These are phyloP conservation scores for Verticillium nonalfalfae DNA, from an alignment of 2,329 filamentous ascomycete species.

Conservation along the genomic window DNA sequence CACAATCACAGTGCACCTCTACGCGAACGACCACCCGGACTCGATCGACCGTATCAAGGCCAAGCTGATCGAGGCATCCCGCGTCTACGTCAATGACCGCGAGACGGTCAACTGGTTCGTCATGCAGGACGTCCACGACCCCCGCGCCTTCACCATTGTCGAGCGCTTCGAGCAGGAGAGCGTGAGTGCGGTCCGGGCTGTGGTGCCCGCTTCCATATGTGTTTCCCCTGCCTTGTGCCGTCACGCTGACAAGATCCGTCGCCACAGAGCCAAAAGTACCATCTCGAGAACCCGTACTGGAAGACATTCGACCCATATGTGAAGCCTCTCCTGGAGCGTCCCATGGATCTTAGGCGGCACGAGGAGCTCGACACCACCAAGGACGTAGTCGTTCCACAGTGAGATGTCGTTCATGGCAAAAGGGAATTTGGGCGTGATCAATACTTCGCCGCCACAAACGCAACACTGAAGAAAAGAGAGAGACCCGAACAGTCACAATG, in stretches of 20 bases:
- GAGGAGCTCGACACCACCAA: slow-evolving; percentile 59
- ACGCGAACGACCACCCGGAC: slow-evolving; percentile 60
- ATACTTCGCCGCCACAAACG: not conserved
- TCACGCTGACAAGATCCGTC: not conserved
- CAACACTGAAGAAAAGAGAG: not conserved
- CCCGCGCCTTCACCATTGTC: slow-evolving; percentile 67
- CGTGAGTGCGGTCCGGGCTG: slow-evolving; percentile 28
- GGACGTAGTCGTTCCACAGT: slow-evolving; percentile 32
- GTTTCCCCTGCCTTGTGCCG: not conserved
- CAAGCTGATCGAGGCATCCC: slow-evolving; percentile 70
- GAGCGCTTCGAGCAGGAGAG: slow-evolving; percentile 65
- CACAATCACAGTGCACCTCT: slow-evolving; percentile 63
- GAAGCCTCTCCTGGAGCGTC: slow-evolving; percentile 57
- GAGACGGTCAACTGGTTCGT: slow-evolving; percentile 70
- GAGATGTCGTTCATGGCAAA: not conserved
- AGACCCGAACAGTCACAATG: not conserved
- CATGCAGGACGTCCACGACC: slow-evolving; percentile 67
- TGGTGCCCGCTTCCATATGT: too few relatives aligned
- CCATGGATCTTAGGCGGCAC: slow-evolving; percentile 63
- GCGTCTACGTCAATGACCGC: slow-evolving; percentile 64
- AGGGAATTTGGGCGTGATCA: not conserved
- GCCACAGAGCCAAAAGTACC: slow-evolving; percentile 50
- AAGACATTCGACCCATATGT: slow-evolving; percentile 73
- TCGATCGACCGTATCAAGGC: slow-evolving; percentile 60
- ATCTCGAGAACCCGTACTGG: slow-evolving; percentile 66